Evolutionary conservation across 2,329 filamentous ascomycete species (phyloP), one percentile per base, ranked within the genome.

Genomic region (Diaporthe sp.): DNA sequence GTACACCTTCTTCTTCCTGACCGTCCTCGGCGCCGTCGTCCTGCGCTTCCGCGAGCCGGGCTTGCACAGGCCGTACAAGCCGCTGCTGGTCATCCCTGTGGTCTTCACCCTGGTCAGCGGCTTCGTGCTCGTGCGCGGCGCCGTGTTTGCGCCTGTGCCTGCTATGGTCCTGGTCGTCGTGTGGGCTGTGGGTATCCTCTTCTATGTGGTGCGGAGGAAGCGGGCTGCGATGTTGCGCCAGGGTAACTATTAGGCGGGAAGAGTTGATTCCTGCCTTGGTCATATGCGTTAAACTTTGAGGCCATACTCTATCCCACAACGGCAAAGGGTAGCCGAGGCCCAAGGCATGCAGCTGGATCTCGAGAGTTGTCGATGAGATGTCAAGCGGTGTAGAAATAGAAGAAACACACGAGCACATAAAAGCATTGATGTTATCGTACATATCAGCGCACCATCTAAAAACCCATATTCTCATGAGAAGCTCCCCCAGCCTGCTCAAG

Each of bases 1-100:
- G 78, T 92, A 90, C 80, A 88, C 91, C 0, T 93, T 92, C 82
- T 92, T 92, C 83, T 91, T 92, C 79, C 85, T 92, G 42, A 90
- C 91, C 0, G 90, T 92, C 0, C 79, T 92, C 0, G 91, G 91
- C 0, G 87, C 90, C 1, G 84, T 92, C 13, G 82, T 92, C 22
- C 82, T 93, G 58, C 87, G 91, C 17, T 87, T 86, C 73, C 86
- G 89, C 1, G 90, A 92, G 80, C 91, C 91, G 0, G 81, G 83
- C 0, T 83, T 93, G 3, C 78, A 84, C 0, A 82, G 91, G 15
- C 91, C 91, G 0, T 93, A 92, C 79, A 89, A 88, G 80, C 88
- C 90, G 0, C 82, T 84, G 20, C 79, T 91, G 0, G 34, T 88
- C 3, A 84, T 91, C 13, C 91, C 91, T 0, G 71, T 87, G 0